These are phyloP conservation scores for Cadophora malorum DNA, from an alignment of 2,329 filamentous ascomycete species.

Conservation along the genomic window DNA sequence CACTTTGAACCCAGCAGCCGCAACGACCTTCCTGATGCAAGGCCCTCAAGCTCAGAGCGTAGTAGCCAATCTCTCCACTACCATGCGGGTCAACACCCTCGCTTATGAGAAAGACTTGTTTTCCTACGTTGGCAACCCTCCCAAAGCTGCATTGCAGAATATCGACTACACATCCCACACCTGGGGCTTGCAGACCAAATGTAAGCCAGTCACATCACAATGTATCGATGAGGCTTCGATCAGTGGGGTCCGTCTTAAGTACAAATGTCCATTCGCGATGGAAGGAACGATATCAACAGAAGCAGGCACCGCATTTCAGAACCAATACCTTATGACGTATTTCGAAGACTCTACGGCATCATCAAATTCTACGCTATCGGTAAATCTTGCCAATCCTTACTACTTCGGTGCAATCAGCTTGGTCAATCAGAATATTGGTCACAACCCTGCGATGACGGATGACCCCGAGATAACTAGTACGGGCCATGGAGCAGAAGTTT, in stretches of 20 bases:
- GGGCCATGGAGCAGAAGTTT: background rate
- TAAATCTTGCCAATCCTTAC: background rate
- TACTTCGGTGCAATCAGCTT: background rate
- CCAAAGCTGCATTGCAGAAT: background rate
- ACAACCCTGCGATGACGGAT: background rate
- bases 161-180: conserved; percentile 7
- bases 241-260: background rate
- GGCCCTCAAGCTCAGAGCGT: conserved; percentile 3
- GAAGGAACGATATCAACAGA: background rate
- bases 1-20: background rate
- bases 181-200: conserved; percentile 2
- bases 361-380: background rate
- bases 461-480: background rate
- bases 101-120: background rate
- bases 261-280: conserved; percentile 14
- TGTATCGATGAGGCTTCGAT: background rate
- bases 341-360: background rate
- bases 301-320: background rate
- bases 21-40: background rate
- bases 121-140: conserved; percentile 6
- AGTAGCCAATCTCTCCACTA: background rate
- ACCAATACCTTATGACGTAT: background rate
- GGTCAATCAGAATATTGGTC: conserved; percentile 5
- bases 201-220: background rate
- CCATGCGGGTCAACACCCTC: conserved; percentile 6